Conservation (phyloP, 495 filamentous ascomycete genomes). For the Pyronema domesticum region DNA sequence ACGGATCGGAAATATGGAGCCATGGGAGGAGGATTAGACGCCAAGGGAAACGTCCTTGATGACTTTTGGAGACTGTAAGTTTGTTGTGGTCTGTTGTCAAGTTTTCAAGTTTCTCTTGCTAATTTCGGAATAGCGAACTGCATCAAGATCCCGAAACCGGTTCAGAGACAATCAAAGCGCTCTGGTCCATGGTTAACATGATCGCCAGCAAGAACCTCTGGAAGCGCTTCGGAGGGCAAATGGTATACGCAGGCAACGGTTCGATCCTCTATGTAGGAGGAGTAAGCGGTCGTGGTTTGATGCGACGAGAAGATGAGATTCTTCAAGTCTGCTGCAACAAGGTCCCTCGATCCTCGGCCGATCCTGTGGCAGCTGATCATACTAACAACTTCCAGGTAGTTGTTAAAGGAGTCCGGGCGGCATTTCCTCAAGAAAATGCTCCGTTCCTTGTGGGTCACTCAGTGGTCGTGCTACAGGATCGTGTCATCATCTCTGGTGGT, state of each 20-base stretch:
- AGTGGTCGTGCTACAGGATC: constrained; percentile 24
- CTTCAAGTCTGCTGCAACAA: constrained; percentile 20
- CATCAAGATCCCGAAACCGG: neutral
- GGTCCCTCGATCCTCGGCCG: neutral
- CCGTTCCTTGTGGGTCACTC: constrained; percentile 53
- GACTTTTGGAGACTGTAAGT: constrained; percentile 21
- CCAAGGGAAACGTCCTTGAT: constrained; percentile 14
- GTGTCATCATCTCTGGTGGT: constrained; percentile 42
- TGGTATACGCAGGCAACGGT: constrained; percentile 12
- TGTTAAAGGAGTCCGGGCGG: constrained; percentile 10
- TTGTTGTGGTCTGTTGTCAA: constrained; percentile 3
- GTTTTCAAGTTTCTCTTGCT: neutral
- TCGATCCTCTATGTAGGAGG: constrained; percentile 19
- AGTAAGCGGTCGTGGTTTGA: constrained; percentile 14
- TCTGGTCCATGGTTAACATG: constrained; percentile 19
- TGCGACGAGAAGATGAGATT: constrained; percentile 19
- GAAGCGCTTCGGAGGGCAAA: constrained; percentile 20
- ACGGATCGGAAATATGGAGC: constrained; percentile 24
- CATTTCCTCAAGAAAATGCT: constrained; percentile 19
- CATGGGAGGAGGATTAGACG: constrained; percentile 21
- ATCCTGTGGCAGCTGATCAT: neutral
- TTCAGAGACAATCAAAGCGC: constrained; percentile 7
- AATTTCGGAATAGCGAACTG: neutral
- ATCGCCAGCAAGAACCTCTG: constrained; percentile 16
- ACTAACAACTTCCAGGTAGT: neutral